Percentiles rank a stretch among this genome's conserved stretches.
These are phyloP conservation scores for Taphrina confusa DNA, from an alignment of 1,139 yeast genomes.

Conservation along the genomic window DNA sequence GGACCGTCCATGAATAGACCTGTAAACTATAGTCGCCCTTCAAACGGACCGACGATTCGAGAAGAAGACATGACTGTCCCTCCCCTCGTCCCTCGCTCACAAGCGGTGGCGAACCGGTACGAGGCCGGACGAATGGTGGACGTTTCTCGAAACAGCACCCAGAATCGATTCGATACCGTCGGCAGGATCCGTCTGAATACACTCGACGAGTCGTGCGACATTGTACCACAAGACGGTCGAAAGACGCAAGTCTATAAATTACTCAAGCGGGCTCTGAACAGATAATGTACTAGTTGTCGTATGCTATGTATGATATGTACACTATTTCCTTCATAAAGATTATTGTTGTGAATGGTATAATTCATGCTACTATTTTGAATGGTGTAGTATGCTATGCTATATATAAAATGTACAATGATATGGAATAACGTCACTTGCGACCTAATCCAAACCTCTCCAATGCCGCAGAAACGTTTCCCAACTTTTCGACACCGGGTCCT, in stretches of 20 bases:
- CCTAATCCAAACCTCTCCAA: slow-evolving; percentile 77
- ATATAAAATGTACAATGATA: background rate
- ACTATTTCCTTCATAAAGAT: too few relatives aligned
- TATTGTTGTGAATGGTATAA: too few relatives aligned
- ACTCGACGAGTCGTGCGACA: background rate
- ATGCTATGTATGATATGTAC: too few relatives aligned
- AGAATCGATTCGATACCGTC: slow-evolving; percentile 7
- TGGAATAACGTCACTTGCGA: background rate
- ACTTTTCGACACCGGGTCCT: slow-evolving; percentile 71
- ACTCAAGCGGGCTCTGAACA: slow-evolving; percentile 1
- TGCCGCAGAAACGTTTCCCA: slow-evolving; percentile 77
- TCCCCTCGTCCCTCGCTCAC: background rate
- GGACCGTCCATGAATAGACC: slow-evolving; percentile 5
- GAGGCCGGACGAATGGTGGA: background rate
- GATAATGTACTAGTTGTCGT: too few relatives aligned
- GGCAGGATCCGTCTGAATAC: background rate
- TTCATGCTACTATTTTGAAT: background rate
- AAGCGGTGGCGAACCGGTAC: background rate
- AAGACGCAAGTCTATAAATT: slow-evolving; percentile 15
- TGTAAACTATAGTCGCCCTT: background rate
- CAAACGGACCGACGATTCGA: background rate
- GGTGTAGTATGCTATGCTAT: background rate
- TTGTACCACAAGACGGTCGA: background rate
- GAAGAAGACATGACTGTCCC: background rate
- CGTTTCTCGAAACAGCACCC: slow-evolving; percentile 1